Conservation (phyloP, 441 rosid species). For the Melastoma candidum region DNA sequence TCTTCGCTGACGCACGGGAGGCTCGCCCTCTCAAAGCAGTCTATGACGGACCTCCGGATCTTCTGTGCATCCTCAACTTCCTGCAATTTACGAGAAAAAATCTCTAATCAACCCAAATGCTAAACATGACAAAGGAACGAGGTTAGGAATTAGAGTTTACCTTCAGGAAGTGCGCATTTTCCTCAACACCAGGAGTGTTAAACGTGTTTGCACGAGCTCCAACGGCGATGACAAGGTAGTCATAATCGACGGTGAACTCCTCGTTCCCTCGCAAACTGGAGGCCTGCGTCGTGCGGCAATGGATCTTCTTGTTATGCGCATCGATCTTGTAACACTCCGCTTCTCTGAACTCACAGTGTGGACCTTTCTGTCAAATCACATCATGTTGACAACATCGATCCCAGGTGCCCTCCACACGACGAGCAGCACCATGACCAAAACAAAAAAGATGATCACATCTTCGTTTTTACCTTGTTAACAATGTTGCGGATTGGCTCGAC, state of each 20-base stretch:
- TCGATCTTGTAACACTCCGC: conserved; percentile 95
- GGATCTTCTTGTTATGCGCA: conserved; percentile 57
- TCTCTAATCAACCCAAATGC: conserved; percentile 28
- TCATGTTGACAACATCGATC: too few species aligned
- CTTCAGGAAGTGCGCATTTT: conserved; percentile 86
- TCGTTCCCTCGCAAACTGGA: conserved; percentile 37
- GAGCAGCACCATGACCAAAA: too few species aligned
- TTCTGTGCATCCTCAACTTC: conserved; percentile 96
- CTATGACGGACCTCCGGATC: conserved; percentile 75
- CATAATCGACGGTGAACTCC: conserved; percentile 75
- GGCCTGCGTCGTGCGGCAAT: conserved; percentile 50
- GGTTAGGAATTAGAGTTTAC: conserved; percentile 20
- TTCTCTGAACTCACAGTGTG: conserved; percentile 53
- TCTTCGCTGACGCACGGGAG: conserved; percentile 77
- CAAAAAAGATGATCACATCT: too few species aligned
- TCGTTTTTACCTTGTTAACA: conserved; percentile 52
- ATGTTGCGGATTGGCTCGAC: conserved; percentile 88
- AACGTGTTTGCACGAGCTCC: conserved; percentile 96
- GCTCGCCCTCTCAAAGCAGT: conserved; percentile 86
- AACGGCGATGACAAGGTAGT: conserved; percentile 83
- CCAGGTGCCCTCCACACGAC: too few species aligned
- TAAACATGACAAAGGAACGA: background rate
- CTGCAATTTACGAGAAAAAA: conserved; percentile 12
- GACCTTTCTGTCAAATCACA: conserved; percentile 37
- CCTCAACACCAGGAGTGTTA: conserved; percentile 89